phyloP scores from a whole-genome alignment of 257 asterid species.

The Anisodus tanguticus region DNA sequence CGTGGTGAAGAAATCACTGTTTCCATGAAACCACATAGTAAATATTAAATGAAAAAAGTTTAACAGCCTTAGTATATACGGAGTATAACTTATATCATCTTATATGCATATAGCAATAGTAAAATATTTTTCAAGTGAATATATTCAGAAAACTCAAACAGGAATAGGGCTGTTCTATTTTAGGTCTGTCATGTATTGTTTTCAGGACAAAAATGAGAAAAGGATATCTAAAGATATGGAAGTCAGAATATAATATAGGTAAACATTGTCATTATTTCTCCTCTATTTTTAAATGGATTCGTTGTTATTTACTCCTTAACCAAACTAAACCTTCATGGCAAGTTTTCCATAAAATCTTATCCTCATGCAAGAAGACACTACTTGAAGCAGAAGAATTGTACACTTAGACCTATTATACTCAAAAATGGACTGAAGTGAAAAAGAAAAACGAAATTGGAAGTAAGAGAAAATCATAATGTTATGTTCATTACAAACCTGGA shows the following conservation, averaged over 20 bases:
- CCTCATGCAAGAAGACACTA: not conserved
- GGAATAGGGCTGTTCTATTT: not conserved
- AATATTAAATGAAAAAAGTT: not conserved
- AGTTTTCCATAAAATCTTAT: not conserved
- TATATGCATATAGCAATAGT: not conserved
- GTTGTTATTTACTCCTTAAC: too few relatives aligned
- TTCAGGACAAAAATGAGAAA: not conserved
- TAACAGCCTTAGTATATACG: too few relatives aligned
- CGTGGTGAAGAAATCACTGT: not conserved
- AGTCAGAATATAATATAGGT: not conserved
- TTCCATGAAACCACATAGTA: not conserved
- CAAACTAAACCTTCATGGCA: too few relatives aligned
- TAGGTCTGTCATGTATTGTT: too few relatives aligned
- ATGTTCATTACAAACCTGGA: constrained; percentile 62
- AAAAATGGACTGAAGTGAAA: constrained; percentile 1
- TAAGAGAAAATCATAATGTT: constrained; percentile 13
- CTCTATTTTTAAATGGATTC: too few relatives aligned
- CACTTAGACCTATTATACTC: not conserved
- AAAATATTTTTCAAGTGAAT: not conserved
- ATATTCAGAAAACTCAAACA: not conserved
- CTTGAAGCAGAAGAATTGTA: not conserved
- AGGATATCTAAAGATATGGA: not conserved
- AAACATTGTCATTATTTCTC: not conserved
- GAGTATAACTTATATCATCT: not conserved
- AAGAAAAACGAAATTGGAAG: not conserved